These are phyloP conservation scores for Leccinum incarnatum DNA, from an alignment of 768 basidiomycete species.

Conservation along the genomic window DNA sequence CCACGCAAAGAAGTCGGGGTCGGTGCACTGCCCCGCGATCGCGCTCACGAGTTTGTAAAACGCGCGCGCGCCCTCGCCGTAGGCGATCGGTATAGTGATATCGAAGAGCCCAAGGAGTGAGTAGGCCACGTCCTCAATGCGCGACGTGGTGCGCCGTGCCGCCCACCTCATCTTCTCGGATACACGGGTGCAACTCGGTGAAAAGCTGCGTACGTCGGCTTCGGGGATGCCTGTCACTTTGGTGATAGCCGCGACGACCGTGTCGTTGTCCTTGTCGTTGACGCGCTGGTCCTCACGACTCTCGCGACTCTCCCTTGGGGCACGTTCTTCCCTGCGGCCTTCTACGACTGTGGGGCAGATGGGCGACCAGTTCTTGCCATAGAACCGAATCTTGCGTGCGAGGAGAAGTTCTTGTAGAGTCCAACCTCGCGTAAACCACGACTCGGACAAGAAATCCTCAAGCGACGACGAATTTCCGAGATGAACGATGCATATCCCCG, in stretches of 20 bases:
- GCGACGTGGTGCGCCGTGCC: conserved; percentile 21
- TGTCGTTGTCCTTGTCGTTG: conserved; percentile 25
- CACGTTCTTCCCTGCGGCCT: conserved; percentile 17
- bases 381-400: conserved; percentile 23
- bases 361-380: conserved; percentile 23
- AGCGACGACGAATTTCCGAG: conserved; percentile 19
- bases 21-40: conserved; percentile 15
- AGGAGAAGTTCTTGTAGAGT: conserved; percentile 24
- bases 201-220: conserved; percentile 20
- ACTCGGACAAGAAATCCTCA: conserved; percentile 22
- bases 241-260: conserved; percentile 13
- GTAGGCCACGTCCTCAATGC: conserved; percentile 24
- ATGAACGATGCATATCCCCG: conserved; percentile 23
- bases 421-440: conserved; percentile 27
- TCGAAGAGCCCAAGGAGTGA: conserved; percentile 26
- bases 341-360: conserved; percentile 16
- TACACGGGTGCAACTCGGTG: conserved; percentile 17
- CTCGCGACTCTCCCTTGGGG: conserved; percentile 1
- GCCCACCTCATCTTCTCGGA: conserved; percentile 27
- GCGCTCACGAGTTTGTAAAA: conserved; percentile 22
- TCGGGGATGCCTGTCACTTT: conserved; percentile 22
- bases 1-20: conserved; percentile 25
- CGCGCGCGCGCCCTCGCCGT: conserved; percentile 23
- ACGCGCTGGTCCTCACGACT: conserved; percentile 14
- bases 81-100: conserved; percentile 20